Base-by-base conservation (phyloP, 352 stramenopile genomes). In the Pythium brassicae region DNA sequence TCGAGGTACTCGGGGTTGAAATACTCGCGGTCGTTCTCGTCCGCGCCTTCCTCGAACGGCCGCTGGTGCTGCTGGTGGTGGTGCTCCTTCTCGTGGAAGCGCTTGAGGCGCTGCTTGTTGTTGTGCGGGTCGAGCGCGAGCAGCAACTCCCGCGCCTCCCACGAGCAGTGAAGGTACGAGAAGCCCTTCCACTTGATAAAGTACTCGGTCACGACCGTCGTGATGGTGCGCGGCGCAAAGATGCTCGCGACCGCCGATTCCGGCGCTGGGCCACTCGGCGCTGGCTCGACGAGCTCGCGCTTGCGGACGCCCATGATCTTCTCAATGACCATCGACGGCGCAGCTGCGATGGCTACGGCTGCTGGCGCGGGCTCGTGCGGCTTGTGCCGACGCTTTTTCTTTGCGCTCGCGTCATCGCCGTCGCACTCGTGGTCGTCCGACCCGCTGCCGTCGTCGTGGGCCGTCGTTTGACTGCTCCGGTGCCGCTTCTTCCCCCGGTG, bases 111-210 rank as follows among this genome's bases (percentile, higher is more conserved):
- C 62, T 87, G 76, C 70, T 94, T 96, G 68, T 96, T 96, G 23
- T 68, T 88, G n/a, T 79, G 63, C 27, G 78, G 69, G 49, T 96
- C 85, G 15, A 96, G 72, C 2, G 80, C 76, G 61, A 94, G 63
- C 50, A 94, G 69, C 56, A 86, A 72, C 37, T 92, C 74, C 10
- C 71, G 65, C 0, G 75, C 78, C 68, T 95, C 85, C 87, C 87
- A 96, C 65, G 84, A 87, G 43, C 78, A 83, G 61, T 95, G 87
- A 64, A 96, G 76, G 69, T 95, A 92, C 48, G 86, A 92, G 53
- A 93, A 94, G 14, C 81, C 83, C 62, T 93, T 94, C 86, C 86
- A 96, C 69, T 96, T 96, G 68, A 96, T 94, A 25, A 86, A 81
- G 55, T 94, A 96, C 68, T 97, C 85, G 3, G 67, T 74, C 25